These are phyloP conservation scores for Podospora pseudopauciseta DNA, from an alignment of 495 filamentous ascomycete species.

Conservation along the genomic window DNA sequence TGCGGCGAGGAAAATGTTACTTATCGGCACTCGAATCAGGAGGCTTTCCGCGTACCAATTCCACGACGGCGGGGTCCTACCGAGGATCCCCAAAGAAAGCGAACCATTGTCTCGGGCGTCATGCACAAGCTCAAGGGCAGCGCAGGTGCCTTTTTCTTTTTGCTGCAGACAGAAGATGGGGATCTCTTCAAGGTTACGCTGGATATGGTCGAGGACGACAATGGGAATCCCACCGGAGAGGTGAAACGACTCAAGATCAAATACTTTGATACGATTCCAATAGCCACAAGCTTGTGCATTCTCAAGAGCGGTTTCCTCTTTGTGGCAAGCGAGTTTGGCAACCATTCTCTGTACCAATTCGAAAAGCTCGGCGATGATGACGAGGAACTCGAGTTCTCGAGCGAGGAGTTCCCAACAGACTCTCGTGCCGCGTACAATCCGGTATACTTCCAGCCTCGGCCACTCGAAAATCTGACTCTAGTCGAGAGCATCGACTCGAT, in stretches of 20 bases:
- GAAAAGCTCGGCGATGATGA: constrained; percentile 97
- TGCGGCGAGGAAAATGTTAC: constrained; percentile 93
- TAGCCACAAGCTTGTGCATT: constrained; percentile 82
- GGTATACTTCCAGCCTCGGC: constrained; percentile 78
- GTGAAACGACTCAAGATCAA: constrained; percentile 86
- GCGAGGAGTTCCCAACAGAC: constrained; percentile 77
- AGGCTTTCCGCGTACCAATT: constrained; percentile 82
- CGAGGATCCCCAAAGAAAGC: constrained; percentile 89
- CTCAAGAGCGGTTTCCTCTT: constrained; percentile 95
- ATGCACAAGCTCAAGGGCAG: constrained; percentile 95
- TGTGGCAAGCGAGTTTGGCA: constrained; percentile 86
- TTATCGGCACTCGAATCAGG: constrained; percentile 90
- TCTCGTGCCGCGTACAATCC: constrained; percentile 63
- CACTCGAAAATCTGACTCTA: constrained; percentile 74
- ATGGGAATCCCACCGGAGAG: constrained; percentile 71
- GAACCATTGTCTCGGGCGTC: constrained; percentile 79
- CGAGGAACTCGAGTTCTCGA: constrained; percentile 78
- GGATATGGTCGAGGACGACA: constrained; percentile 80
- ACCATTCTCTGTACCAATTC: constrained; percentile 95
- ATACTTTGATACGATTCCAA: constrained; percentile 94
- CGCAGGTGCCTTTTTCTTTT: constrained; percentile 84
- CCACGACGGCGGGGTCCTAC: constrained; percentile 80
- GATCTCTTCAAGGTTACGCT: constrained; percentile 96
- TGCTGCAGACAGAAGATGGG: constrained; percentile 92
- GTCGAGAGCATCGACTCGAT: constrained; percentile 84